Base-by-base conservation (phyloP, 2,329 filamentous ascomycete genomes). In the Aureobasidium vineae region DNA sequence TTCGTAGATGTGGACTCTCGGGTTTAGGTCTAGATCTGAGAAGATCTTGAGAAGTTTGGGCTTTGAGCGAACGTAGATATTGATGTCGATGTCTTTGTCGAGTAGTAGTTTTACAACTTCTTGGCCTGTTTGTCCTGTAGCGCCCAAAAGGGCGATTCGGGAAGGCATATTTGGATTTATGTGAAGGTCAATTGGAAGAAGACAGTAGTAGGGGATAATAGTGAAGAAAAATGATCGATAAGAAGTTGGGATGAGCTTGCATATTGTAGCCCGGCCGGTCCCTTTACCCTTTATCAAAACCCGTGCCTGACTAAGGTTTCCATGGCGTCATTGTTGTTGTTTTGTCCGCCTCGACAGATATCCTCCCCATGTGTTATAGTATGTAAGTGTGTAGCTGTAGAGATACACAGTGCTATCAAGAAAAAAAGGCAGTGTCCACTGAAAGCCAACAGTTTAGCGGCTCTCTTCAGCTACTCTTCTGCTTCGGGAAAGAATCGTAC, bases 1-100 rank as follows among this genome's bases (percentile, higher is more conserved):
- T 8, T 21, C n/a, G 52, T 23, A 54, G 11, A 54, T 40, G n/a
- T 36, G 31, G 33, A 15, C 33, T 40, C 23, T 54, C 5, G 52
- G 19, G n/a, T 21, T 38, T n/a, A 33, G 16, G n/a, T 13, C n/a
- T 3, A 54, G 19, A 2, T 6, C n/a, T 38, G 52, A 33, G 33
- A 54, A 54, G 5, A 26, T 3, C 8, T 40, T n/a, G 21, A 54
- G 3, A 11, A 54, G 33, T 26, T 38, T 54, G 33, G 28, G 2
- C 6, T 40, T 26, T 23, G 52, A 54, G 33, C 52, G 52, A 21
- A 54, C 33, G 52, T 54, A 54, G 33, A 54, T 54, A 21, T 54
- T 54, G 52, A 54, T 54, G 52, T 15, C 10, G 31, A 54, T n/a
- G n/a, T 54, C 33, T 54, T 23, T 33, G 31, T 23, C 21, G 10